Conservation (phyloP, 345 rosid species). For the Iberis pinnata region DNA sequence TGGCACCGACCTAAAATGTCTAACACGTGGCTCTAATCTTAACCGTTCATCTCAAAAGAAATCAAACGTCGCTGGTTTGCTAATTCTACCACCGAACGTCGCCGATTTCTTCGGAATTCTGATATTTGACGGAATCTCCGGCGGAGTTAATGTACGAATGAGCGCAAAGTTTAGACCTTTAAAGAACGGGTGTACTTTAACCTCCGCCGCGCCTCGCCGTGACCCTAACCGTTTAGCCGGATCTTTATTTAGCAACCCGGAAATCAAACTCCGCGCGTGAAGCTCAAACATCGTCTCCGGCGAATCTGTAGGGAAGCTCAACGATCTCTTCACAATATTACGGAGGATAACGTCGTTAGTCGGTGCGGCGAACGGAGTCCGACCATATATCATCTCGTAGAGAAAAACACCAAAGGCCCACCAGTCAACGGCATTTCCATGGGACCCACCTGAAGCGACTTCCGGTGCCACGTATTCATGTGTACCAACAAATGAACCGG, state of each 20-base stretch:
- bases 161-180: conserved; percentile 75
- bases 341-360: conserved; percentile 77
- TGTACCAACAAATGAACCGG: conserved; percentile 88
- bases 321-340: conserved; percentile 61
- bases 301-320: conserved; percentile 51
- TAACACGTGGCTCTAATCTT: conserved; percentile 34
- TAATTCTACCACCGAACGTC: conserved; percentile 30
- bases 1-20: conserved; percentile 35
- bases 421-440: conserved; percentile 95
- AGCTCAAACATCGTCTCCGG: conserved; percentile 42
- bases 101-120: conserved; percentile 33
- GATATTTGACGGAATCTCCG: conserved; percentile 45
- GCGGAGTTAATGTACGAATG: conserved; percentile 63
- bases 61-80: conserved; percentile 51
- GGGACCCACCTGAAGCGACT: conserved; percentile 84
- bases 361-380: conserved; percentile 72
- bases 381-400: conserved; percentile 81
- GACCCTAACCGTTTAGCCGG: conserved; percentile 68
- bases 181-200: conserved; percentile 80
- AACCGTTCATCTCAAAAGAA: conserved; percentile 41
- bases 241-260: conserved; percentile 63
- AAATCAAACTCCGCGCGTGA: conserved; percentile 67
- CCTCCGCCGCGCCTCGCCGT: conserved; percentile 75
- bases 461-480: conserved; percentile 97
- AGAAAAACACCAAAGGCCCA: conserved; percentile 83